A percentile compares a stretch with the other conserved stretches of the same genome.
phyloP scores from a whole-genome alignment of 2,329 filamentous ascomycete genomes.

The Ophiostoma sp. region DNA sequence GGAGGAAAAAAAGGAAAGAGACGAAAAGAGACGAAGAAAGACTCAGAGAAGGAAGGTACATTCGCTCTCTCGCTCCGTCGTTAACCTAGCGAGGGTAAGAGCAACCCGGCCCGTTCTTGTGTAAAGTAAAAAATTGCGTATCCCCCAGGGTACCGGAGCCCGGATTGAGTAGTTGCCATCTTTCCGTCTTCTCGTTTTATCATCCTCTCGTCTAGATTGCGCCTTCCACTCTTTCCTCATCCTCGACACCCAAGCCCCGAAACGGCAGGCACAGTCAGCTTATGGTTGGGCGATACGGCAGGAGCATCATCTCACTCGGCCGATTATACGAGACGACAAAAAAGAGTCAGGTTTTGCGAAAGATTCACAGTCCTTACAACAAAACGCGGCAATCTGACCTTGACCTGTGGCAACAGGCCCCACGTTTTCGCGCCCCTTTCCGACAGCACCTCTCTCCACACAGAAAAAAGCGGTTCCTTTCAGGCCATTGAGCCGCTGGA shows the following conservation, averaged over 20 bases:
- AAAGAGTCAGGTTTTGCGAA: neutral
- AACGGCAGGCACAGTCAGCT: conserved; percentile 15
- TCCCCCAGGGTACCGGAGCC: neutral
- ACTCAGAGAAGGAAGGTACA: neutral
- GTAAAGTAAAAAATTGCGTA: neutral
- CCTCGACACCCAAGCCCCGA: neutral
- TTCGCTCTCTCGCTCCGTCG: conserved; percentile 1
- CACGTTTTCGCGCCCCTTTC: neutral
- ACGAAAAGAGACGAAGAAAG: neutral
- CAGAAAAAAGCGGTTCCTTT: neutral
- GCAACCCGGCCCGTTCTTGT: neutral
- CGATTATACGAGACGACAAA: neutral
- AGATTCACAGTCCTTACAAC: neutral
- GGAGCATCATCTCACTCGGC: neutral
- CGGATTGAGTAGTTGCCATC: neutral
- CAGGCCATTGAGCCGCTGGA: neutral
- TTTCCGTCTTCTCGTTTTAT: too few relatives aligned
- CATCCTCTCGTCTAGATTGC: neutral
- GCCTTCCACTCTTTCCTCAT: neutral
- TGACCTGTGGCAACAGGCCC: neutral
- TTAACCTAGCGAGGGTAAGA: conserved; percentile 10
- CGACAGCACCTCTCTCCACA: conserved; percentile 16
- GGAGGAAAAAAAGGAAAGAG: neutral
- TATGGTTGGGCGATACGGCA: neutral
- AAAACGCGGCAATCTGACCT: neutral